Conservation (phyloP, 2,329 filamentous ascomycete species). For the Sporothrix humicola region DNA sequence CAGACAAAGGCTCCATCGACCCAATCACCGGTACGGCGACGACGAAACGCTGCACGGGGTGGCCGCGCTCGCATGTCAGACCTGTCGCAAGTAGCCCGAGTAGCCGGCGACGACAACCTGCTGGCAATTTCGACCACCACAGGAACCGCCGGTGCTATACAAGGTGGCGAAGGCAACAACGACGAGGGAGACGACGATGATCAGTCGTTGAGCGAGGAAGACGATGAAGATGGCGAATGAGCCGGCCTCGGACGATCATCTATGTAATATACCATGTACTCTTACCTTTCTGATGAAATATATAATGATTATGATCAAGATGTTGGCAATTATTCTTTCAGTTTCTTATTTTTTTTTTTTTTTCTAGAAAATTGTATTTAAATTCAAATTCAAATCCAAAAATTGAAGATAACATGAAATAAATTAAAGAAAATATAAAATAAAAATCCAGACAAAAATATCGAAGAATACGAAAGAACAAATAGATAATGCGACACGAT, state of each 20-base stretch:
- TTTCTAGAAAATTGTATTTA: too few species aligned
- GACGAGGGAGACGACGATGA: not conserved
- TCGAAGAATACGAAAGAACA: too few species aligned
- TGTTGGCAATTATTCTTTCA: too few species aligned
- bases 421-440: too few species aligned
- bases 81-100: not conserved
- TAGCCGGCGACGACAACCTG: constrained; percentile 21
- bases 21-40: not conserved
- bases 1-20: not conserved
- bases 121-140: not conserved
- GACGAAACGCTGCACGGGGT: not conserved
- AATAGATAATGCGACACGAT: too few species aligned
- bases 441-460: too few species aligned
- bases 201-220: constrained; percentile 2
- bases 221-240: not conserved
- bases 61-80: constrained; percentile 14
- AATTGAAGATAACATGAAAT: too few species aligned
- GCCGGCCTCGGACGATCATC: not conserved
- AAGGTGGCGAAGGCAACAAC: not conserved
- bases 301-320: not conserved
- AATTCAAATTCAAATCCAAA: too few species aligned
- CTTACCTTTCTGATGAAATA: not conserved
- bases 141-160: too few species aligned
- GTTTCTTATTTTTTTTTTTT: too few species aligned
- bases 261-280: not conserved